phyloP scores from a whole-genome alignment of 495 filamentous ascomycete genomes.

The Aspergillus nanangensis region DNA sequence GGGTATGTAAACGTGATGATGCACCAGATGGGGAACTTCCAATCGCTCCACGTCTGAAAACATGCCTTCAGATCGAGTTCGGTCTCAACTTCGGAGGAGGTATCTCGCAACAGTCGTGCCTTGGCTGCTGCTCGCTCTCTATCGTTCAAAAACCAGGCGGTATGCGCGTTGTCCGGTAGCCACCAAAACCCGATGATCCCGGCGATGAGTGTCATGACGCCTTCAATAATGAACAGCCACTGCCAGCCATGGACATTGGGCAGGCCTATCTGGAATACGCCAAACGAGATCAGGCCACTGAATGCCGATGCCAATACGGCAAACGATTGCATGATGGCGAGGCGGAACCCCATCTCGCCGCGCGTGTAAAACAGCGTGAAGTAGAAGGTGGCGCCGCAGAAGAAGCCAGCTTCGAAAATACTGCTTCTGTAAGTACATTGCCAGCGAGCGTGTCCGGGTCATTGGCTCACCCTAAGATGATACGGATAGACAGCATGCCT shows the following conservation, averaged over 20 bases:
- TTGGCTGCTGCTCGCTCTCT: constrained; percentile 43
- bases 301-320: constrained; percentile 63
- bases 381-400: constrained; percentile 57
- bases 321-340: constrained; percentile 69
- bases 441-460: not conserved
- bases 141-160: constrained; percentile 55
- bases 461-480: constrained; percentile 26
- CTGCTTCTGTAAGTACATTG: constrained; percentile 38
- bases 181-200: constrained; percentile 58
- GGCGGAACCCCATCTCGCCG: constrained; percentile 62
- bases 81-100: constrained; percentile 23
- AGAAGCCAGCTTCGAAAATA: constrained; percentile 65
- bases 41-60: constrained; percentile 27
- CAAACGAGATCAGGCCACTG: constrained; percentile 63
- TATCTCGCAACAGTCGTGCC: constrained; percentile 24
- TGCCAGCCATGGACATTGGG: constrained; percentile 54
- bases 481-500: constrained; percentile 41
- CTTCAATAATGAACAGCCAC: constrained; percentile 73
- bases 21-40: constrained; percentile 32
- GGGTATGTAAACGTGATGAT: constrained; percentile 30
- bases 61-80: constrained; percentile 21
- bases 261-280: constrained; percentile 61
- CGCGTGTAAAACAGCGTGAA: constrained; percentile 50
- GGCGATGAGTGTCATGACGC: constrained; percentile 54
- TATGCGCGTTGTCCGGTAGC: constrained; percentile 54